Percentiles rank a stretch among this genome's conserved stretches.
phyloP scores from a whole-genome alignment of 2,329 filamentous ascomycete genomes.

The Diplodia scrobiculata region DNA sequence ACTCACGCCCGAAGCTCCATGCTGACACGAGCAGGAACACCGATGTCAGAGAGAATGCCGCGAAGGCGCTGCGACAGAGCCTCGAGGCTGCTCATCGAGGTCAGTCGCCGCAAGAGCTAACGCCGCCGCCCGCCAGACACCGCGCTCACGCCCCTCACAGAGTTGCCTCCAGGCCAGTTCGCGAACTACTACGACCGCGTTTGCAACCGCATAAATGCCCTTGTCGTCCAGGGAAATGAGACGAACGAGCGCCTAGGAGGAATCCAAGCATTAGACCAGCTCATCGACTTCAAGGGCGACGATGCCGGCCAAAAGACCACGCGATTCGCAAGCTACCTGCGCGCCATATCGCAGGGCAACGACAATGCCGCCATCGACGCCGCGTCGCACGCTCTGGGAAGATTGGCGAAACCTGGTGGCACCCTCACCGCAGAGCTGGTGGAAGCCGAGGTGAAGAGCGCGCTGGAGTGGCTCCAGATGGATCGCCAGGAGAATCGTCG shows the following conservation, averaged over 20 bases:
- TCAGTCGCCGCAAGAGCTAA: slow-evolving; percentile 35
- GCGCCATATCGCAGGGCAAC: slow-evolving; percentile 83
- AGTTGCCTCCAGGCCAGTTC: slow-evolving; percentile 81
- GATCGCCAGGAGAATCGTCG: slow-evolving; percentile 90
- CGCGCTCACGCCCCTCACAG: slow-evolving; percentile 50
- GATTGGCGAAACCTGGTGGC: slow-evolving; percentile 87
- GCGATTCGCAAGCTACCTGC: slow-evolving; percentile 87
- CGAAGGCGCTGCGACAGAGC: slow-evolving; percentile 48
- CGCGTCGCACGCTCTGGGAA: slow-evolving; percentile 84
- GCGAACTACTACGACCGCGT: slow-evolving; percentile 67
- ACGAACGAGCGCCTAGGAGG: slow-evolving; percentile 87
- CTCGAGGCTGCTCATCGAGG: slow-evolving; percentile 52
- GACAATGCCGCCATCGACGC: slow-evolving; percentile 89
- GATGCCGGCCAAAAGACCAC: slow-evolving; percentile 93
- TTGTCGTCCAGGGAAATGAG: slow-evolving; percentile 84
- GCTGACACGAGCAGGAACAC: slow-evolving; percentile 44
- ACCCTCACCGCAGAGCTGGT: slow-evolving; percentile 93
- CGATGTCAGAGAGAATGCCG: slow-evolving; percentile 49
- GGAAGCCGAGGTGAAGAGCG: slow-evolving; percentile 93
- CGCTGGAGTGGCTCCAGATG: slow-evolving; percentile 93
- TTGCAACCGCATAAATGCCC: slow-evolving; percentile 65
- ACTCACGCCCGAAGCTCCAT: slow-evolving; percentile 30
- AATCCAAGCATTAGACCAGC: slow-evolving; percentile 84
- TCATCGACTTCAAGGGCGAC: slow-evolving; percentile 95
- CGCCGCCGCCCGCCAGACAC: slow-evolving; percentile 10